Conservation (phyloP, 768 basidiomycete species). For the Chlorophyllum brunneum region DNA sequence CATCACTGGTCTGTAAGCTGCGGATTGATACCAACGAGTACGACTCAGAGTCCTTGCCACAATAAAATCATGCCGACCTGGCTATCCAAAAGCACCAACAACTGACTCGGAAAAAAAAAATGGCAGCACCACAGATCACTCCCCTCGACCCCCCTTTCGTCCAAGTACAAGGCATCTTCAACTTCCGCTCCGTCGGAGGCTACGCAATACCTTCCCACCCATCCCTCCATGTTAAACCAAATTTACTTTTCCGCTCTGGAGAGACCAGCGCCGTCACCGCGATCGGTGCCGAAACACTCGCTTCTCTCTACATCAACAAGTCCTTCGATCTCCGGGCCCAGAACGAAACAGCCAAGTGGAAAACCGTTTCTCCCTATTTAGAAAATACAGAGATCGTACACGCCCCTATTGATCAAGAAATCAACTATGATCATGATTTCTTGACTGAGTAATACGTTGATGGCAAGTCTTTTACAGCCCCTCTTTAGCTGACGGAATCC, state of each 20-base stretch:
- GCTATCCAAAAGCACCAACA: neutral
- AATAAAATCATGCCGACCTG: neutral
- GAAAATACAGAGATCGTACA: neutral
- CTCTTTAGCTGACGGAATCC: neutral
- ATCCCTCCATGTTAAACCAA: conserved; percentile 23
- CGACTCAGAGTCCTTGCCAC: too few species aligned
- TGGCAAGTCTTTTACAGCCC: neutral
- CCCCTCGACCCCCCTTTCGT: conserved; percentile 30
- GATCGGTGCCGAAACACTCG: conserved; percentile 28
- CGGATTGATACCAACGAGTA: too few species aligned
- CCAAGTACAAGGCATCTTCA: conserved; percentile 34
- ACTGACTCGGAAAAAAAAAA: too few species aligned
- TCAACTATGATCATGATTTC: neutral
- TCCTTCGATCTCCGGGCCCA: conserved; percentile 39
- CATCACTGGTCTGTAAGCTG: too few species aligned
- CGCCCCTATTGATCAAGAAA: neutral
- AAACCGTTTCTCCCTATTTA: conserved; percentile 27
- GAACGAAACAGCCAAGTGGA: conserved; percentile 29
- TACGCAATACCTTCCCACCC: conserved; percentile 13
- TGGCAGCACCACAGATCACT: neutral
- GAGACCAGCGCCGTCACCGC: conserved; percentile 32
- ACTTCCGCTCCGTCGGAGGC: conserved; percentile 32
- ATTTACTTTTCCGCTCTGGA: conserved; percentile 35
- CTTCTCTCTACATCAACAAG: conserved; percentile 28
- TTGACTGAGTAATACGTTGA: neutral